These are phyloP conservation scores for Pythium apleroticum DNA, from an alignment of 352 stramenopile species.

Conservation along the genomic window DNA sequence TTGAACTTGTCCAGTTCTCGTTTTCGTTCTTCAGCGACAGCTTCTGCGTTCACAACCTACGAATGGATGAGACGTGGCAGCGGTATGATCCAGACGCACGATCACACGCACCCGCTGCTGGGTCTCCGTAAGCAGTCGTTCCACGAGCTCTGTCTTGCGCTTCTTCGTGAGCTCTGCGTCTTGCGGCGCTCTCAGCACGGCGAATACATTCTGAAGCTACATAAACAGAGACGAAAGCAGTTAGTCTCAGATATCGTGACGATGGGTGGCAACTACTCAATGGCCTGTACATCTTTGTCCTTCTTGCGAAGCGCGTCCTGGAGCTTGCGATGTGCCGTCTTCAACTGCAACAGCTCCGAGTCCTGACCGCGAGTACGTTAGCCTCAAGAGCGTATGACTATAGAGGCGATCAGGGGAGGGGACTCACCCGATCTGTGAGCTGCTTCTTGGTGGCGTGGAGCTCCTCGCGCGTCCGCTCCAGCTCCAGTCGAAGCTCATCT, in stretches of 20 bases:
- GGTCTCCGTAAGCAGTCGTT: constrained; percentile 55
- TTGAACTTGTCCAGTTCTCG: constrained; percentile 51
- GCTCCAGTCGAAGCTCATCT: constrained; percentile 54
- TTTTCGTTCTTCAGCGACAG: constrained; percentile 57
- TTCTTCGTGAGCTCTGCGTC: constrained; percentile 67
- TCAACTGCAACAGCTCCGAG: constrained; percentile 55
- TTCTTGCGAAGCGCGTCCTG: constrained; percentile 63
- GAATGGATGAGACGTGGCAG: neutral
- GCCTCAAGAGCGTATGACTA: too few relatives aligned
- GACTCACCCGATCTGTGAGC: constrained; percentile 34
- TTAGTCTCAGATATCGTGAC: too few relatives aligned
- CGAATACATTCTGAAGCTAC: constrained; percentile 62
- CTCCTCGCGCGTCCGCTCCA: constrained; percentile 58
- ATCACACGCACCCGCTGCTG: constrained; percentile 45
- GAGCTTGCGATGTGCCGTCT: constrained; percentile 52
- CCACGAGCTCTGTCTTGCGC: constrained; percentile 54
- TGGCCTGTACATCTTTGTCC: constrained; percentile 48
- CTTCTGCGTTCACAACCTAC: constrained; percentile 50
- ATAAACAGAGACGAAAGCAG: neutral
- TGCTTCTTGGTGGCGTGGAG: constrained; percentile 42
- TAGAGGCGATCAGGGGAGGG: too few relatives aligned
- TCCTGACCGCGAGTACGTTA: constrained; percentile 38
- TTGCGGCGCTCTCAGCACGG: constrained; percentile 52
- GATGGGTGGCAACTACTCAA: neutral
- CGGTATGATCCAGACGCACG: neutral